Evolutionary conservation across 352 stramenopile species (phyloP), one percentile per base, ranked within the genome.

Genomic region (Pythium folliculosum): DNA sequence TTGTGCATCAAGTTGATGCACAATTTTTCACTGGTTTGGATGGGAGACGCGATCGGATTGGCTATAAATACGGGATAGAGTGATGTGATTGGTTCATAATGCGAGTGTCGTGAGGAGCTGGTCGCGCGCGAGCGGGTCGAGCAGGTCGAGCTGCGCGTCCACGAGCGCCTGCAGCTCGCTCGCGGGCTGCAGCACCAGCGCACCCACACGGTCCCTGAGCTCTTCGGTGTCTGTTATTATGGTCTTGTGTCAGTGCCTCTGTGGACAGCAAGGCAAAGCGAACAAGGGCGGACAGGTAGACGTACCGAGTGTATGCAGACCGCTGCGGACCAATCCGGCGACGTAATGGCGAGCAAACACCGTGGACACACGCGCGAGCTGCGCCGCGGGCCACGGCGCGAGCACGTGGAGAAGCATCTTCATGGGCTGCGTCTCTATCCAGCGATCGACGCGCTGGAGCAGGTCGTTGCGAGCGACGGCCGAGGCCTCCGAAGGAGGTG

Each of bases 11-110:
- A n/a, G n/a, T n/a, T n/a, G n/a, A n/a, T n/a, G n/a, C n/a, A n/a
- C n/a, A n/a, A n/a, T n/a, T n/a, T 25, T 58, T 62, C 40, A 61
- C 21, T 47, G 25, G 49, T 45, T 35, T 65, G 50, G 45, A 58
- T 32, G 17, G 16, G 1, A 23, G 21, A 49, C 44, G 16, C 5
- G 21, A 44, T 63, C 0, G 25, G 54, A 72, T 72, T 74, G 68
- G 61, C 25, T 58, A 17, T 67, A 38, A 66, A 49, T 45, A 16
- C 0, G n/a, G 5, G 40, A 65, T 51, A 2, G 38, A 38, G 16
- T 17, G n/a, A 23, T 44, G 35, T 57, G 61, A 74, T 74, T 74
- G 56, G 68, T 52, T 67, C 23, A 73, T 60, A 60, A 47, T 69
- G 49, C 12, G 44, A 65, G 53, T 48, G 63, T 35, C 16, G 44